Conservation (phyloP, 2,329 filamentous ascomycete species). For the Penicillium janthinellum region DNA sequence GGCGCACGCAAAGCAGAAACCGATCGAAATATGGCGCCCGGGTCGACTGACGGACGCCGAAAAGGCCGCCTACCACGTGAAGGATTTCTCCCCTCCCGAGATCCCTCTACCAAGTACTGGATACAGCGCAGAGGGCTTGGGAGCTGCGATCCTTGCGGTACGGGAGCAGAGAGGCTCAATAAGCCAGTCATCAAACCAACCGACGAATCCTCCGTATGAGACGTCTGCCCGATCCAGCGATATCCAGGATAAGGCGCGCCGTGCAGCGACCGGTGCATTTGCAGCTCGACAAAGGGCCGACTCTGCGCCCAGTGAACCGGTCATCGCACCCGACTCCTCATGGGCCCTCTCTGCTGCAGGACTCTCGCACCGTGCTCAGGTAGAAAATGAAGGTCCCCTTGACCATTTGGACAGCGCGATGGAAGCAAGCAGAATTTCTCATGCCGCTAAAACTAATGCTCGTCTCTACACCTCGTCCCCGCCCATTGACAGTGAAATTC, state of each 20-base stretch:
- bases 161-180: constrained; percentile 29
- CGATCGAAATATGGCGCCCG: constrained; percentile 67
- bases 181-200: constrained; percentile 15
- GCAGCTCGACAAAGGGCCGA: constrained; percentile 63
- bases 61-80: constrained; percentile 60
- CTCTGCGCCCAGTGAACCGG: constrained; percentile 58
- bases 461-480: constrained; percentile 79
- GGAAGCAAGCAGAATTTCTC: constrained; percentile 64
- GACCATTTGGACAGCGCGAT: constrained; percentile 45
- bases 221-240: constrained; percentile 53
- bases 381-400: constrained; percentile 47
- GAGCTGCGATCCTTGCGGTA: constrained; percentile 70
- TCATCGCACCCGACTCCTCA: constrained; percentile 52
- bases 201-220: constrained; percentile 21
- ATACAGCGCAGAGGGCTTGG: constrained; percentile 67
- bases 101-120: constrained; percentile 46
- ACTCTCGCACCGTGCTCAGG: constrained; percentile 57
- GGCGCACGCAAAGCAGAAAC: constrained; percentile 68
- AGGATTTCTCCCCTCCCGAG: constrained; percentile 55
- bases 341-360: constrained; percentile 71
- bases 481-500: constrained; percentile 68
- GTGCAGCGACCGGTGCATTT: constrained; percentile 78
- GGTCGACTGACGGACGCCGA: constrained; percentile 62
- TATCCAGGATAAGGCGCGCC: constrained; percentile 65
- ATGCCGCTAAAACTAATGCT: constrained; percentile 68